A percentile compares a stretch with the other conserved stretches of the same genome.
phyloP scores from a whole-genome alignment of 148 eudicot genomes.

The Nepenthes gracilis region DNA sequence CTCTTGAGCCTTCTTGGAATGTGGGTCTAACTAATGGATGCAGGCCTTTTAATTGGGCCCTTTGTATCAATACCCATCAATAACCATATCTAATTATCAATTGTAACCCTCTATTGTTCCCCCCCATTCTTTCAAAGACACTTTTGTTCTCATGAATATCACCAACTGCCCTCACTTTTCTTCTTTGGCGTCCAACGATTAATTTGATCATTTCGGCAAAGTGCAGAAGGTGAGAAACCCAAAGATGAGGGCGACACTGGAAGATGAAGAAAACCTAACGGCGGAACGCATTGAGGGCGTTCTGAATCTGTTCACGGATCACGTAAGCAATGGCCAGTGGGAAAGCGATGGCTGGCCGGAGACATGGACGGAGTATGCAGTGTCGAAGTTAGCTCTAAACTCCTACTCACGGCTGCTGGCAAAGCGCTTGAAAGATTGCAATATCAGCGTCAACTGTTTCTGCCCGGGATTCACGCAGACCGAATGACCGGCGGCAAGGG shows the following conservation, averaged over 20 bases:
- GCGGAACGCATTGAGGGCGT: constrained; percentile 39
- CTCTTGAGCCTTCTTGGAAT: too few relatives aligned
- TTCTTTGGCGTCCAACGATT: too few relatives aligned
- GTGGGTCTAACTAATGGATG: too few relatives aligned
- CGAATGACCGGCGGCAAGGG: constrained; percentile 84
- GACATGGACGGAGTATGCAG: constrained; percentile 81
- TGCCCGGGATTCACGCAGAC: constrained; percentile 91
- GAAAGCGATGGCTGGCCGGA: constrained; percentile 73
- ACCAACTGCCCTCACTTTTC: too few relatives aligned
- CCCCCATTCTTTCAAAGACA: neutral
- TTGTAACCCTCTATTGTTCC: neutral
- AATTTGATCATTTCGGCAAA: neutral
- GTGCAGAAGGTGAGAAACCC: constrained; percentile 54
- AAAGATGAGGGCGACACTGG: constrained; percentile 30
- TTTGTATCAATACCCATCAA: too few relatives aligned
- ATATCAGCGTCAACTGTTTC: constrained; percentile 61
- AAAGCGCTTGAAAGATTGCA: constrained; percentile 19
- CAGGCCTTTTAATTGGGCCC: too few relatives aligned
- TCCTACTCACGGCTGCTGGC: constrained; percentile 75
- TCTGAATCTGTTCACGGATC: constrained; percentile 34
- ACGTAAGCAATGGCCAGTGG: constrained; percentile 57
- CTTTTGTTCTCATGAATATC: too few relatives aligned
- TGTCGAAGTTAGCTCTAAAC: constrained; percentile 74
- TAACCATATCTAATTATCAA: neutral
- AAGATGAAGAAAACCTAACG: constrained; percentile 43